These are phyloP conservation scores for Aureobasidium lini DNA, from an alignment of 2,329 filamentous ascomycete genomes.

Conservation along the genomic window DNA sequence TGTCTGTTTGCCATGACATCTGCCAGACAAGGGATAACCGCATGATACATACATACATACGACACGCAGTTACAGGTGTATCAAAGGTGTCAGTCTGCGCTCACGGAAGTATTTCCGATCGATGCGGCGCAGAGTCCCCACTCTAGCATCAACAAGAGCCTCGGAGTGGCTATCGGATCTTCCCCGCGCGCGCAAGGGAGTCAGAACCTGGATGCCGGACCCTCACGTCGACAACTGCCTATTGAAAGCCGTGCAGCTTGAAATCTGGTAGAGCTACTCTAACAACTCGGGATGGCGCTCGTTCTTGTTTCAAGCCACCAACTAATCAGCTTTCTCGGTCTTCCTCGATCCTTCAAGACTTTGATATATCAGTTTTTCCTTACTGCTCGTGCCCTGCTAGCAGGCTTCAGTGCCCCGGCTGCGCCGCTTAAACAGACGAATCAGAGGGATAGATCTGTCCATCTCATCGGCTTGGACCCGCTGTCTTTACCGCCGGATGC, in stretches of 20 bases:
- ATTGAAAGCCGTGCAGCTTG: not conserved
- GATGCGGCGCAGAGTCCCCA: not conserved
- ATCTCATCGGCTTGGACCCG: not conserved
- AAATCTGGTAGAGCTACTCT: not conserved
- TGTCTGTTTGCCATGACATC: not conserved
- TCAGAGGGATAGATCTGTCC: not conserved
- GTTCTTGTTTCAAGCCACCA: not conserved
- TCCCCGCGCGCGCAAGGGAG: conserved; percentile 1
- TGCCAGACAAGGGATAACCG: not conserved
- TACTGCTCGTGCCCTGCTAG: not conserved
- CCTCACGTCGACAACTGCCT: not conserved
- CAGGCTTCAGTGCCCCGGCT: not conserved
- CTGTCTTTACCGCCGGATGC: not conserved
- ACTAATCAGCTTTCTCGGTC: not conserved
- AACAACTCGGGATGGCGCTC: not conserved
- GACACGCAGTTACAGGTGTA: not conserved
- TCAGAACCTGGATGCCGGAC: conserved; percentile 6
- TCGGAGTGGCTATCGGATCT: not conserved
- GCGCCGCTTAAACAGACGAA: not conserved
- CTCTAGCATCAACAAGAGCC: not conserved
- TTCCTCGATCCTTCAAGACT: not conserved
- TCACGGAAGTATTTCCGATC: not conserved
- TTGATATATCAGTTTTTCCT: not conserved
- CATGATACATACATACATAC: not conserved
- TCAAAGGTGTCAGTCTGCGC: not conserved